Percentiles rank a stretch among this genome's conserved stretches.
Conservation (phyloP, 192 early-diverging fungal species). For the Paraglomus brasilianum region DNA sequence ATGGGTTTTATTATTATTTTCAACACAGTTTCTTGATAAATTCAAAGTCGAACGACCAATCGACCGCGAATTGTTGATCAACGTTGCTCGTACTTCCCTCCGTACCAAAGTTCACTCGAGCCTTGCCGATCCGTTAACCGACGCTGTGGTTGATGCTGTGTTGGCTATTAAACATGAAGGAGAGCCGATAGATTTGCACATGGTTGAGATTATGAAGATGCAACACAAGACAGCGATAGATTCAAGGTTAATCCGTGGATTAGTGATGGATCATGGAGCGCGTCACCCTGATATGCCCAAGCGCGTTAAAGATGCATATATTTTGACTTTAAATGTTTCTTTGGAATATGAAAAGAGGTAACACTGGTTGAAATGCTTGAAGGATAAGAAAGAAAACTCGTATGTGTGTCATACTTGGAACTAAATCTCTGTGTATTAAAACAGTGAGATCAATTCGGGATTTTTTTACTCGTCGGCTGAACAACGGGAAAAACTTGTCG, state of each 20-base stretch:
- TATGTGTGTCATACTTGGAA: constrained; percentile 31
- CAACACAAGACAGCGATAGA: constrained; percentile 98
- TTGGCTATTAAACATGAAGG: constrained; percentile 78
- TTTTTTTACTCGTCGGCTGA: constrained; percentile 99
- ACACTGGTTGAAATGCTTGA: not conserved
- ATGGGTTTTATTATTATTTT: not conserved
- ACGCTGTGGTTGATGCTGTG: constrained; percentile 97
- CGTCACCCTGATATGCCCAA: constrained; percentile 99
- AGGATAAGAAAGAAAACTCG: not conserved
- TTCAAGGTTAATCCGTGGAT: constrained; percentile 85
- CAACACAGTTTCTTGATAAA: constrained; percentile 76
- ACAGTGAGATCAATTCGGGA: constrained; percentile 92
- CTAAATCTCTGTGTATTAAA: not conserved
- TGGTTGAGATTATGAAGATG: constrained; percentile 99
- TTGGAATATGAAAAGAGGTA: constrained; percentile 99
- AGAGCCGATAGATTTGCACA: constrained; percentile 94
- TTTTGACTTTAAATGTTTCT: constrained; percentile 95
- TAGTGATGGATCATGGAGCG: constrained; percentile 98
- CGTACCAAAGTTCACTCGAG: constrained; percentile 90
- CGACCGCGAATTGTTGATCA: constrained; percentile 88
- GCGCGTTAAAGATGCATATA: constrained; percentile 80
- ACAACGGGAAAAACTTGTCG: constrained; percentile 97
- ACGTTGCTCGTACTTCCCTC: constrained; percentile 92
- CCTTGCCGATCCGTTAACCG: constrained; percentile 90
- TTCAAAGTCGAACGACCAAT: constrained; percentile 77